Evolutionary conservation across 2,329 filamentous ascomycete genomes (phyloP).

Genomic region (Stylonectria norvegica): DNA sequence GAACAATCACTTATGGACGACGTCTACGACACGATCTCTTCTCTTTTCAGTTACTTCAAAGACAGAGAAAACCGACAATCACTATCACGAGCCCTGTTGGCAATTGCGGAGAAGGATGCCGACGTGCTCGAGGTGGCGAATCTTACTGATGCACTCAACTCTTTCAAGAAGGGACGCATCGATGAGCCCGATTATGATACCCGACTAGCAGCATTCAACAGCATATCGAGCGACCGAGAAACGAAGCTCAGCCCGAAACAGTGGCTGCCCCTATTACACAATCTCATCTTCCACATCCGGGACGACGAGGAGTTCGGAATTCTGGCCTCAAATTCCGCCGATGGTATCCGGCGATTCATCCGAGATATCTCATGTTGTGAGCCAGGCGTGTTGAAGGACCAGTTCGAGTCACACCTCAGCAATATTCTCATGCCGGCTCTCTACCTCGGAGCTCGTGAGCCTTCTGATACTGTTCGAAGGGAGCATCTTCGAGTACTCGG

Average conservation of each 20-base stretch:
- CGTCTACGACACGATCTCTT: constrained; percentile 71
- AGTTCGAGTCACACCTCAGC: constrained; percentile 58
- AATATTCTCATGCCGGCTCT: constrained; percentile 70
- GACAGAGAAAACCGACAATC: constrained; percentile 73
- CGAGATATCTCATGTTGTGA: constrained; percentile 52
- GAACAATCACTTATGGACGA: constrained; percentile 51
- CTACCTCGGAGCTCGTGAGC: constrained; percentile 70
- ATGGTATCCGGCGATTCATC: constrained; percentile 75
- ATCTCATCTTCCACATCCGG: constrained; percentile 82
- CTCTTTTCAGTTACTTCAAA: constrained; percentile 86
- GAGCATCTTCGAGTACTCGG: constrained; percentile 81
- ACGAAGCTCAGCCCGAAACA: constrained; percentile 62
- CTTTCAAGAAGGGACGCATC: constrained; percentile 67
- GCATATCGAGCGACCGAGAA: constrained; percentile 63
- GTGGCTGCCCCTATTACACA: constrained; percentile 86
- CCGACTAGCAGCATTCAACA: constrained; percentile 71
- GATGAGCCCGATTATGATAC: constrained; percentile 87
- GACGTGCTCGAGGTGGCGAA: constrained; percentile 60
- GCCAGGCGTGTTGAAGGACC: constrained; percentile 32
- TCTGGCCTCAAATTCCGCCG: constrained; percentile 73
- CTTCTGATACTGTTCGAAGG: constrained; percentile 77
- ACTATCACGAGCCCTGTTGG: constrained; percentile 68
- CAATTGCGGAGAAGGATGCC: constrained; percentile 63
- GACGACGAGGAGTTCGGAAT: constrained; percentile 87
- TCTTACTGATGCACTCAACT: constrained; percentile 77